phyloP scores from a whole-genome alignment of 1,284 basidiomycete genomes.

The Austroboletus novae-zelandiae region DNA sequence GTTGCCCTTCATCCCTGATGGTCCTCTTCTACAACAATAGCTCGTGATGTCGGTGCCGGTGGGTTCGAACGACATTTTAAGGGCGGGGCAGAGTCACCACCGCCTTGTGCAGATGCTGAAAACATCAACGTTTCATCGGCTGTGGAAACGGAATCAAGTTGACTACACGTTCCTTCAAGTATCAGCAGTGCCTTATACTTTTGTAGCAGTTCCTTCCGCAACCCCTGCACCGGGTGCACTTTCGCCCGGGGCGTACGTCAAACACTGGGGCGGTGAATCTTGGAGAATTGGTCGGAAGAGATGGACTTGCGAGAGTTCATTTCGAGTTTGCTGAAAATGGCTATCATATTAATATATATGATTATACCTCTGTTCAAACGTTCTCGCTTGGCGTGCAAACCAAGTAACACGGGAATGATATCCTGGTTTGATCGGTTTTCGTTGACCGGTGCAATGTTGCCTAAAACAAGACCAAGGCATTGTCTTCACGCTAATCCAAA shows the following conservation, averaged over 20 bases:
- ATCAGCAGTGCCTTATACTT: background rate
- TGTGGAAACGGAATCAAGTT: constrained; percentile 2
- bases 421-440: too few relatives aligned
- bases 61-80: background rate
- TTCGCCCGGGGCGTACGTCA: constrained; percentile 6
- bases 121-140: background rate
- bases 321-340: too few relatives aligned
- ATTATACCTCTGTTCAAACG: too few relatives aligned
- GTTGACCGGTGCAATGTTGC: too few relatives aligned
- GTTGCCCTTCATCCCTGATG: background rate
- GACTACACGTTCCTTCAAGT: constrained; percentile 1
- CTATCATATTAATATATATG: too few relatives aligned
- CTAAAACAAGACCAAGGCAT: too few relatives aligned
- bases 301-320: too few relatives aligned
- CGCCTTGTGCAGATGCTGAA: background rate
- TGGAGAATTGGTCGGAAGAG: too few relatives aligned
- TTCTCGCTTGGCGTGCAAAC: too few relatives aligned
- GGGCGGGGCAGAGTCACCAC: background rate
- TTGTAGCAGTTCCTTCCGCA: background rate
- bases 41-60: constrained; percentile 2
- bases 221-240: constrained; percentile 6
- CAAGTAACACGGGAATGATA: too few relatives aligned
- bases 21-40: background rate
- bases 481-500: too few relatives aligned
- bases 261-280: constrained; percentile 2